phyloP scores from a whole-genome alignment of 495 filamentous ascomycete genomes.

The Talaromyces trachyspermus region DNA sequence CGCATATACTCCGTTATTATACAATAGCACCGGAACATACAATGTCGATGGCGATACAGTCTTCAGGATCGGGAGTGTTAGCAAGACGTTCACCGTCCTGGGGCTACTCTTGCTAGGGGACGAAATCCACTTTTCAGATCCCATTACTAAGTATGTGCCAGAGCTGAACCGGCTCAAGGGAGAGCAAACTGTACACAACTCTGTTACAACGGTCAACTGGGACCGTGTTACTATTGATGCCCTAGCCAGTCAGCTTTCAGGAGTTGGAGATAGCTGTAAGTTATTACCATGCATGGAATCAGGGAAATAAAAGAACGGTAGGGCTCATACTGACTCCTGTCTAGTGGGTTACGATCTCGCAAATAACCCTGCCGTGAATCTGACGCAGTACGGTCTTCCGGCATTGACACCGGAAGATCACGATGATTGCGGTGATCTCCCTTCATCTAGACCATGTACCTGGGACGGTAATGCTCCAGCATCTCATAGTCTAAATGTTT shows the following conservation, averaged over 20 bases:
- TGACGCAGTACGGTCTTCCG: not conserved
- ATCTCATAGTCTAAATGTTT: not conserved
- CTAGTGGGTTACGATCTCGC: conserved; percentile 16
- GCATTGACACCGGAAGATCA: not conserved
- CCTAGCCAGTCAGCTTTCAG: conserved; percentile 46
- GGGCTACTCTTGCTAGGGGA: not conserved
- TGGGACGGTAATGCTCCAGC: conserved; percentile 16
- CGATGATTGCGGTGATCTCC: not conserved
- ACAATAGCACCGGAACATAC: not conserved
- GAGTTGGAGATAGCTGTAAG: conserved; percentile 36
- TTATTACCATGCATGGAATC: conserved; percentile 16
- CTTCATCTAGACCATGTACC: conserved; percentile 10
- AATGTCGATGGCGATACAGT: not conserved
- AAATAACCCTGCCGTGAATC: conserved; percentile 17
- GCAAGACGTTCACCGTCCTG: not conserved
- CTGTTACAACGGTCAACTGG: conserved; percentile 32
- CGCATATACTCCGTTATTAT: not conserved
- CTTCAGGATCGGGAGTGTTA: not conserved
- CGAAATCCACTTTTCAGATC: conserved; percentile 26
- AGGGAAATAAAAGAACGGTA: conserved; percentile 2
- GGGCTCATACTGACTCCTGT: conserved; percentile 22
- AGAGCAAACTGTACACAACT: conserved; percentile 8
- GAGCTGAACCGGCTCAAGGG: conserved; percentile 28
- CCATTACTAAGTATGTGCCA: conserved; percentile 41
- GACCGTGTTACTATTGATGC: conserved; percentile 45